Evolutionary conservation across 345 rosid genomes (phyloP), one percentile per base, ranked within the genome.

Genomic region (Hypericum perforatum): DNA sequence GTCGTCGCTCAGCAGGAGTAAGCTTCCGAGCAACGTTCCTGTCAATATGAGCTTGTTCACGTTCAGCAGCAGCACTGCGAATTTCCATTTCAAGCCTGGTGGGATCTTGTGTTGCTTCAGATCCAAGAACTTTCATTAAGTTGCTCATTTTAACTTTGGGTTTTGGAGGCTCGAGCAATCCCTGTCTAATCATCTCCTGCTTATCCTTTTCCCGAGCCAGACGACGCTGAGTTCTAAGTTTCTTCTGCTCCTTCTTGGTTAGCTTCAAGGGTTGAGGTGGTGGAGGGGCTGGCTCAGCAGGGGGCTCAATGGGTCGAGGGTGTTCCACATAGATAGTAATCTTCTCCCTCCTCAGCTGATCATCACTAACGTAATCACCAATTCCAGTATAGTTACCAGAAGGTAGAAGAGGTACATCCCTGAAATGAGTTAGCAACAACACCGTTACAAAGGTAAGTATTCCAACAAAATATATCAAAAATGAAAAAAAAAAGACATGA

Each of bases 21-120:
- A 92, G 94, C 76, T 88, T 92, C 45, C 98, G 75, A 7, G 97
- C 94, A 29, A 82, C 70, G 41, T 92, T 88, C 73, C 97, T 71
- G 50, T 92, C 98, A 3, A 90, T 86, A 15, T 92, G 97, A 76
- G 97, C 97, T 62, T 89, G 98, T 62, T 92, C 97, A 54, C 97
- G 94, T 78, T 88, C 98, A 5, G 94, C 97, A 47, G 95, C 98
- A 36, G 95, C 95, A 57, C 78, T 86, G 8, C 86, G 86, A 56
- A 92, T 77, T 75, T 92, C 95, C 77, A 66, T 88, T 68, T 92
- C 98, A 16, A 92, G 98, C 70, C 74, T 79, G 37, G 97, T 92
- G 15, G 98, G 97, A 62, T 92, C 98, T 67, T 88, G 95, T n/a
- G 97, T 85, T 14, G 98, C 98, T 75, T 92, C 97, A 22, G 86